Conservation (phyloP, 805 yeast species). For the Suhomyces sp. region DNA sequence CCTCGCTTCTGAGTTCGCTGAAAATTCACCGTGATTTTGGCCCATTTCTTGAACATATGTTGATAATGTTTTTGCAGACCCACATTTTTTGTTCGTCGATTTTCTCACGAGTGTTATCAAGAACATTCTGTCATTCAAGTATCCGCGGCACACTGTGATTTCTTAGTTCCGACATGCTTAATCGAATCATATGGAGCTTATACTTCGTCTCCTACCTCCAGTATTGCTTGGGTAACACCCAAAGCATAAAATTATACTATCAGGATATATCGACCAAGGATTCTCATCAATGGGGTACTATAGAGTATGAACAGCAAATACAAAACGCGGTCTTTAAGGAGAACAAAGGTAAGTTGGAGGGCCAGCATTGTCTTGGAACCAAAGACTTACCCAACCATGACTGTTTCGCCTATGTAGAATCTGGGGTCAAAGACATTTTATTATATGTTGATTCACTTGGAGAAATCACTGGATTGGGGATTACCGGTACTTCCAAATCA, state of each 20-base stretch:
- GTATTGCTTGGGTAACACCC: not conserved
- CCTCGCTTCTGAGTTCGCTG: not conserved
- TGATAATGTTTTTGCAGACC: not conserved
- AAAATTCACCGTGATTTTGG: not conserved
- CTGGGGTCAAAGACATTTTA: not conserved
- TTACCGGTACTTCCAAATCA: not conserved
- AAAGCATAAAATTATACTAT: not conserved
- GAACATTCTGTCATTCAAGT: not conserved
- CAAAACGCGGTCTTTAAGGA: conserved; percentile 9
- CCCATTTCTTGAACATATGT: not conserved
- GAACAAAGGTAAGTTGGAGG: not conserved
- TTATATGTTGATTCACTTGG: conserved; percentile 3
- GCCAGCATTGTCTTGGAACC: conserved; percentile 32
- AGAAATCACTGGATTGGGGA: not conserved
- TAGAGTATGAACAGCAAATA: conserved; percentile 9
- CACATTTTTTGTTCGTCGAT: not conserved
- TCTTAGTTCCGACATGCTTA: not conserved
- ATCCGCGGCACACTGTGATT: not conserved
- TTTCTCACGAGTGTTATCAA: not conserved
- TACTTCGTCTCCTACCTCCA: not conserved
- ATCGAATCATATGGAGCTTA: not conserved
- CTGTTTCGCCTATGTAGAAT: conserved; percentile 27
- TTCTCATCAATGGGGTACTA: conserved; percentile 13
- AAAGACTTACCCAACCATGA: conserved; percentile 23
- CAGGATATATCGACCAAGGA: not conserved